Evolutionary conservation across 768 basidiomycete species (phyloP).

Genomic region (Termitomyces sp.): DNA sequence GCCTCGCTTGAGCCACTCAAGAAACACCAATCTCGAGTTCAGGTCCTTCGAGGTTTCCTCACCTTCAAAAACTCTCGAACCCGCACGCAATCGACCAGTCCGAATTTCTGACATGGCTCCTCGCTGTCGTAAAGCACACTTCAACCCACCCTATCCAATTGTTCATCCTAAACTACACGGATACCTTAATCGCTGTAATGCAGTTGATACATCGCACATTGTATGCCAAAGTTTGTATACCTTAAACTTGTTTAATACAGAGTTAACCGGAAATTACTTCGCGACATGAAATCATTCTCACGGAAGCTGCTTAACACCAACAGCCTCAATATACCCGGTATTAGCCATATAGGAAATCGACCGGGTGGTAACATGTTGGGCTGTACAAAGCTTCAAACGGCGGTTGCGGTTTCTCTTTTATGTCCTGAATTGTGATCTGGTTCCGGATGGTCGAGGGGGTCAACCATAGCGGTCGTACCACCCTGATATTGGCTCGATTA

Average conservation of each 20-base stretch:
- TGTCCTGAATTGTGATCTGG: neutral
- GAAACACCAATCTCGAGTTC: neutral
- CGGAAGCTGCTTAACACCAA: too few relatives aligned
- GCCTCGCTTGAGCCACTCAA: neutral
- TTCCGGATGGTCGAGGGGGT: neutral
- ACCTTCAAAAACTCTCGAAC: neutral
- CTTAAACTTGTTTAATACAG: neutral
- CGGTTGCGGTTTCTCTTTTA: neutral
- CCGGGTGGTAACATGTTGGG: too few relatives aligned
- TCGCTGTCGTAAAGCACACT: neutral
- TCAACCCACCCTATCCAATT: neutral
- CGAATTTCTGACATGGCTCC: neutral
- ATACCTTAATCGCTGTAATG: neutral
- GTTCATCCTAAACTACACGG: neutral
- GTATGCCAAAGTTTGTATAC: neutral
- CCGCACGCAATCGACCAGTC: neutral
- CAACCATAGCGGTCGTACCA: slow-evolving; percentile 1
- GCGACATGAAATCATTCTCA: too few relatives aligned
- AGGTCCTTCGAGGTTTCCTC: neutral
- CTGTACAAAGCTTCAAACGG: neutral
- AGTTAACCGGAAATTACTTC: too few relatives aligned
- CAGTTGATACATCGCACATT: neutral
- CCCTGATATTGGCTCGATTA: neutral
- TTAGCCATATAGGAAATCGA: neutral
- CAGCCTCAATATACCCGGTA: neutral